Evolutionary conservation across 164 flowering plant genomes (phyloP).

Genomic region (Taxillus chinensis): DNA sequence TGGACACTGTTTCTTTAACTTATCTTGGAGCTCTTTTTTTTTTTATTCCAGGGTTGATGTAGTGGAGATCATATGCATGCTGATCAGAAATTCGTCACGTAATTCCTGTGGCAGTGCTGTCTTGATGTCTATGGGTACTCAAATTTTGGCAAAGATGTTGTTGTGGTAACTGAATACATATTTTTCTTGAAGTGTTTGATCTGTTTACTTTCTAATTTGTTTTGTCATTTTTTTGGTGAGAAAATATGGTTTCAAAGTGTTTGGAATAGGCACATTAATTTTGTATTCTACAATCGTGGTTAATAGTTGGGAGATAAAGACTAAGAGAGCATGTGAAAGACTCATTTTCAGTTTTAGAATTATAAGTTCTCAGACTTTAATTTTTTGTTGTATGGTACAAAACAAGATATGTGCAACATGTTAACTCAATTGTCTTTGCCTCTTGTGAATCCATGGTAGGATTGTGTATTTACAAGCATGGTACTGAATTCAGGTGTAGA

Average conservation of each 20-base stretch:
- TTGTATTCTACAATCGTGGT: too few species aligned
- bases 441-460: too few species aligned
- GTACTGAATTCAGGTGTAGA: too few species aligned
- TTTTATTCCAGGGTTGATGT: constrained; percentile 39
- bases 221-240: background rate
- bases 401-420: too few species aligned
- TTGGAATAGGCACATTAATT: too few species aligned
- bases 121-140: constrained; percentile 60
- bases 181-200: background rate
- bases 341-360: too few species aligned
- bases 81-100: constrained; percentile 43
- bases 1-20: background rate
- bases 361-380: too few species aligned
- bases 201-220: background rate
- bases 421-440: too few species aligned
- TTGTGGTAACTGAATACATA: constrained; percentile 43
- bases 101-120: constrained; percentile 25
- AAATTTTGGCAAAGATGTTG: constrained; percentile 55
- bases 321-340: too few species aligned
- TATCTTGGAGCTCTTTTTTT: background rate
- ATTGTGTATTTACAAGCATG: too few species aligned
- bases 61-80: constrained; percentile 58
- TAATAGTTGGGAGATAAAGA: too few species aligned
- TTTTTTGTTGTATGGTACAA: too few species aligned
- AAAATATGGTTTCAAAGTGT: background rate